Percentiles rank a stretch among this genome's conserved stretches.
These are phyloP conservation scores for Pseudocercospora eumusae DNA, from an alignment of 2,329 filamentous ascomycete genomes.

Conservation along the genomic window DNA sequence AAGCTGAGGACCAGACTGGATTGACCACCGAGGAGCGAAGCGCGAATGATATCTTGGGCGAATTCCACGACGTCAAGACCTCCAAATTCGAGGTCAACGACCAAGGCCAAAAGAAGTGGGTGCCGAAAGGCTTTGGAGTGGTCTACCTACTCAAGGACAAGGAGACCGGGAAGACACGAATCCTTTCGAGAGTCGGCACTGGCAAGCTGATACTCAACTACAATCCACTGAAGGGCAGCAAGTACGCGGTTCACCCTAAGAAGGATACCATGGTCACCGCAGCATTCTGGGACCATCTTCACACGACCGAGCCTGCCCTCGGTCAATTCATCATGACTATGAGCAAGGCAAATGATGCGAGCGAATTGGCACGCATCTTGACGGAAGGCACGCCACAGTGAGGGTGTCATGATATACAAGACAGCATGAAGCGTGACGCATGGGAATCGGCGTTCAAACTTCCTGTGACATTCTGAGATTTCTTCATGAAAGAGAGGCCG, in stretches of 20 bases:
- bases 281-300: constrained; percentile 28
- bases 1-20: constrained; percentile 66
- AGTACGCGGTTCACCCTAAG: constrained; percentile 25
- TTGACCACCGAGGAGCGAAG: constrained; percentile 62
- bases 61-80: constrained; percentile 67
- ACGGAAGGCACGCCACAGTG: constrained; percentile 21
- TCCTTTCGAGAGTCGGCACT: constrained; percentile 64
- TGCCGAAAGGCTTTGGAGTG: constrained; percentile 68
- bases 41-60: constrained; percentile 69
- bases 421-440: constrained; percentile 3
- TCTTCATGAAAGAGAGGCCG: not conserved
- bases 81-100: constrained; percentile 59
- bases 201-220: constrained; percentile 26
- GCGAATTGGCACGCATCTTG: constrained; percentile 19
- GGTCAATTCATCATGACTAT: constrained; percentile 23
- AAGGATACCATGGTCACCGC: constrained; percentile 24
- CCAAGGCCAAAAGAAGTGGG: constrained; percentile 63
- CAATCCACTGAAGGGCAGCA: constrained; percentile 22
- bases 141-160: constrained; percentile 74
- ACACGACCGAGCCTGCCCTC: constrained; percentile 18
- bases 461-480: not conserved
- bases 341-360: constrained; percentile 18
- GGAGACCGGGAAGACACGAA: constrained; percentile 63
- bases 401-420: not conserved
- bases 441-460: not conserved